Evolutionary conservation across 179 eudicot species (phyloP).

Genomic region (Silene noctiflora): DNA sequence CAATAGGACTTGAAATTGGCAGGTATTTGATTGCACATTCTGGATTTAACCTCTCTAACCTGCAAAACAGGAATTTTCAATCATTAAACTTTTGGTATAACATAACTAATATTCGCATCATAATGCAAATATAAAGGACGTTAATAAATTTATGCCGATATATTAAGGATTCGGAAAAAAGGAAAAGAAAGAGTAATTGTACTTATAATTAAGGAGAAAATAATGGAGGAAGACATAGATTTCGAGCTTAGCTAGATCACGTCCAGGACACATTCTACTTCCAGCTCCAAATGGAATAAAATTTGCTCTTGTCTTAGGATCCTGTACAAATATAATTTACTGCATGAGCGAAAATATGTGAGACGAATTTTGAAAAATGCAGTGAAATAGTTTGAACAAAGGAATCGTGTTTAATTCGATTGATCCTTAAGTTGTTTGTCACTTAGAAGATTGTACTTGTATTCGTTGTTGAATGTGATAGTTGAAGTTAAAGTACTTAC

Average conservation of each 20-base stretch:
- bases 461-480: no score
- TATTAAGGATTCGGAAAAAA: neutral
- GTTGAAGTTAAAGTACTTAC: slow-evolving; percentile 33
- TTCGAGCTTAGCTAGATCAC: slow-evolving; percentile 63
- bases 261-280: slow-evolving; percentile 55
- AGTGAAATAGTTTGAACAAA: no score
- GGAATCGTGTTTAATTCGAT: no score
- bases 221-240: slow-evolving; percentile 52
- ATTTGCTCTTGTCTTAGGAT: slow-evolving; percentile 41
- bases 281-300: slow-evolving; percentile 68
- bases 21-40: slow-evolving; percentile 29
- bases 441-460: no score
- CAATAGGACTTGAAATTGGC: slow-evolving; percentile 36
- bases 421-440: no score
- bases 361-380: no score
- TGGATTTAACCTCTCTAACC: slow-evolving; percentile 33
- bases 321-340: slow-evolving; percentile 25
- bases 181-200: neutral
- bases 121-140: neutral
- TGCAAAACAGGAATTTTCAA: neutral
- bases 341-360: no score
- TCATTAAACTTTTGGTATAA: neutral
- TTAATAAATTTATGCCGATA: neutral
- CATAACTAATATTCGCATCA: neutral
- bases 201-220: slow-evolving; percentile 58